Conservation (phyloP, 2,329 filamentous ascomycete species). For the Furcasterigmium furcatum region DNA sequence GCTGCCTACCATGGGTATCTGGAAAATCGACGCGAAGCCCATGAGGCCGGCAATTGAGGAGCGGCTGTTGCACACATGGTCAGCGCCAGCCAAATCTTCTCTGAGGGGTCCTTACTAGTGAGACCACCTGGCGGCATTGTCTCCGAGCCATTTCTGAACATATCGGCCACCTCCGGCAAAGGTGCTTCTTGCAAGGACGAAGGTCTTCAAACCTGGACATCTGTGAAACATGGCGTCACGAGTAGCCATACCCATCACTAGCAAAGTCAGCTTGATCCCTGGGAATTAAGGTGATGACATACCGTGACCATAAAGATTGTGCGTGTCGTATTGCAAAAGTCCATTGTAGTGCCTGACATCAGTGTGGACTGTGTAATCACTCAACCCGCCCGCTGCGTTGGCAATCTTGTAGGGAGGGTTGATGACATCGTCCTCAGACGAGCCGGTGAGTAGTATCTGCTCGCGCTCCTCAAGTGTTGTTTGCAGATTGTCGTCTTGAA, state of each 20-base stretch:
- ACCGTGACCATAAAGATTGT: conserved; percentile 65
- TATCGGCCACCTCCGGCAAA: conserved; percentile 74
- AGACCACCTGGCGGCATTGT: conserved; percentile 47
- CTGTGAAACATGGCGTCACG: conserved; percentile 66
- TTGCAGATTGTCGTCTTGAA: neutral
- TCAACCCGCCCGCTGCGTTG: conserved; percentile 32
- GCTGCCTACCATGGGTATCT: neutral
- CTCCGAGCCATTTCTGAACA: conserved; percentile 80
- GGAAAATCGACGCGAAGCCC: neutral
- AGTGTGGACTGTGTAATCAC: conserved; percentile 60
- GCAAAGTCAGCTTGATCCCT: neutral
- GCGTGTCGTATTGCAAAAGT: conserved; percentile 73
- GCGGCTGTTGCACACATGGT: neutral
- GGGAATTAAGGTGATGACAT: neutral
- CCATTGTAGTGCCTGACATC: conserved; percentile 66
- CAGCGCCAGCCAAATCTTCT: no score
- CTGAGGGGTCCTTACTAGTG: neutral
- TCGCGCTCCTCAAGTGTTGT: conserved; percentile 6
- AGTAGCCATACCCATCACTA: conserved; percentile 41
- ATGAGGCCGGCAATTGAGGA: conserved; percentile 1
- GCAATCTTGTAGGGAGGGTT: conserved; percentile 14
- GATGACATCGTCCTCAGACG: neutral
- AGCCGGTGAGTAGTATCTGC: conserved; percentile 1
- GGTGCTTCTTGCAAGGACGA: conserved; percentile 83
- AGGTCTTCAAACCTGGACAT: conserved; percentile 68